A percentile compares a stretch with the other conserved stretches of the same genome.
Evolutionary conservation across 148 eudicot species (phyloP).

Genomic region (Rhododendron williamsianum): DNA sequence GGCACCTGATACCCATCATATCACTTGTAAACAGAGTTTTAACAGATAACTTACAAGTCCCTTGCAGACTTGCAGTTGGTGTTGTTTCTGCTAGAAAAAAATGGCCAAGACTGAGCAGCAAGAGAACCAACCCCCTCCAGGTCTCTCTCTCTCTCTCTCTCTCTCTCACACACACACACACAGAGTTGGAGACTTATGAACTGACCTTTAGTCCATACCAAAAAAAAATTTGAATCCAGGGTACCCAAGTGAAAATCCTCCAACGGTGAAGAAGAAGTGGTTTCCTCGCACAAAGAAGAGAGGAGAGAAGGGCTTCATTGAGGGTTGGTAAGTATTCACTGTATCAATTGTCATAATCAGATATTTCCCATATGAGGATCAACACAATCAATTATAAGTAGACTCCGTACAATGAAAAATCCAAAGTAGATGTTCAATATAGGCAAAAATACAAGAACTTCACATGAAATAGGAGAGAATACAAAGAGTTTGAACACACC

Average conservation of each 20-base stretch:
- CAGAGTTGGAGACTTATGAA: neutral
- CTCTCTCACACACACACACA: neutral
- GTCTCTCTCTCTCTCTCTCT: conserved; percentile 17
- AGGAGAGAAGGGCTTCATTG: conserved; percentile 71
- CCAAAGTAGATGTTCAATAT: neutral
- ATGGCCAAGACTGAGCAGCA: conserved; percentile 23
- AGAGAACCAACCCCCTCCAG: conserved; percentile 47
- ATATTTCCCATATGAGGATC: neutral
- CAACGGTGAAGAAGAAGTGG: conserved; percentile 26
- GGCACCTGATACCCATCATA: neutral
- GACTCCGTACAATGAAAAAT: neutral
- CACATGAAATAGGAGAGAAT: neutral
- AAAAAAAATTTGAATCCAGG: conserved; percentile 22
- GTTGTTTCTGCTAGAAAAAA: conserved; percentile 2
- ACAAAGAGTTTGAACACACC: neutral
- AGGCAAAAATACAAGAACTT: neutral
- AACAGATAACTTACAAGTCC: neutral
- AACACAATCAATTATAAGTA: neutral
- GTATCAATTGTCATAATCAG: neutral
- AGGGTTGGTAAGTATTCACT: conserved; percentile 63
- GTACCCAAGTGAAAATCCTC: conserved; percentile 50
- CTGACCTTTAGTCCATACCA: neutral
- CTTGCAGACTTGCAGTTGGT: neutral
- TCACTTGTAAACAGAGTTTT: neutral
- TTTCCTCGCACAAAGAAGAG: conserved; percentile 29